A percentile compares a stretch with the other conserved stretches of the same genome.
These are phyloP conservation scores for Diaporthe eres DNA, from an alignment of 2,329 filamentous ascomycete genomes.

Conservation along the genomic window DNA sequence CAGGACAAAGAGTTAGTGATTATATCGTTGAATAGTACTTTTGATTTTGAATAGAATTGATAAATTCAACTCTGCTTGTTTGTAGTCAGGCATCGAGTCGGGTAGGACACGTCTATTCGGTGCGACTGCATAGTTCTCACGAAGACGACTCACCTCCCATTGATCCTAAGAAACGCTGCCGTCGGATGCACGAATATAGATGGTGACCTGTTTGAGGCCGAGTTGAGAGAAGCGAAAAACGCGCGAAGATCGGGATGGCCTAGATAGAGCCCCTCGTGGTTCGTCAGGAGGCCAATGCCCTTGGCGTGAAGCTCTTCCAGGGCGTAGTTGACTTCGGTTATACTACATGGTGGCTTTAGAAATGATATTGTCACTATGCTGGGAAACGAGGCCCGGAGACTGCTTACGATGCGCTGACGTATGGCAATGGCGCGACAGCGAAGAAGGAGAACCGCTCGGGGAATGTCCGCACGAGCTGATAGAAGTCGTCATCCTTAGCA, in stretches of 20 bases:
- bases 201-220: neutral
- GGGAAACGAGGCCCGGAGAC: neutral
- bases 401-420: neutral
- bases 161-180: neutral
- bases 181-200: slow-evolving; percentile 10
- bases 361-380: neutral
- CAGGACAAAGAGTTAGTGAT: neutral
- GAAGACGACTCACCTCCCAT: neutral
- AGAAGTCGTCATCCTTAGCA: neutral
- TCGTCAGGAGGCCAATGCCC: neutral
- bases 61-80: neutral
- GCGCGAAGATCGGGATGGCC: neutral
- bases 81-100: neutral
- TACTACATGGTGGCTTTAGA: neutral
- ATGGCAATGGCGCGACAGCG: neutral
- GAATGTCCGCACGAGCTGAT: neutral
- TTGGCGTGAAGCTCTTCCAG: neutral
- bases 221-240: slow-evolving; percentile 2
- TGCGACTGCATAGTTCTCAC: too few species aligned
- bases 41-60: too few species aligned
- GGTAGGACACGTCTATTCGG: neutral
- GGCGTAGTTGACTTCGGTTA: neutral
- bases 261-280: slow-evolving; percentile 7
- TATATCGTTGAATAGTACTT: neutral
- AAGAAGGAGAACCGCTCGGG: neutral